Percentiles rank a stretch among this genome's conserved stretches.
Conservation (phyloP, 2,329 filamentous ascomycete genomes). For the Aureobasidium lini region DNA sequence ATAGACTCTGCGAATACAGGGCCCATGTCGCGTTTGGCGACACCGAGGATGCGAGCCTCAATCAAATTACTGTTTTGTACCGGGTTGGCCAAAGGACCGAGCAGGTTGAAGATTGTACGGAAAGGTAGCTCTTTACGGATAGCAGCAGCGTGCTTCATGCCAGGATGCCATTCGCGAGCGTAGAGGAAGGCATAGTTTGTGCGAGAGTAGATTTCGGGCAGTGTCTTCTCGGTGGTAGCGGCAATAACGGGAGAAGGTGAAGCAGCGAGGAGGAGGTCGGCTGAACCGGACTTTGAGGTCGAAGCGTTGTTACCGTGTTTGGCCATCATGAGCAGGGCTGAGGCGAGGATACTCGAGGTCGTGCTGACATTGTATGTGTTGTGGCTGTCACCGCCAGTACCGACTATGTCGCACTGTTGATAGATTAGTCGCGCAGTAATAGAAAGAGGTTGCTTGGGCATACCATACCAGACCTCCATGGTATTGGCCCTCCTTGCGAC, state of each 20-base stretch:
- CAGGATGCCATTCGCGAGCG: constrained; percentile 91
- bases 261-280: constrained; percentile 71
- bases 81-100: constrained; percentile 88
- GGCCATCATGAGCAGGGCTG: constrained; percentile 72
- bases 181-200: constrained; percentile 95
- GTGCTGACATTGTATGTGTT: constrained; percentile 98
- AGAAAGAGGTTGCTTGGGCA: neutral
- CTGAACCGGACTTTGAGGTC: constrained; percentile 91
- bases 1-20: constrained; percentile 84
- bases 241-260: constrained; percentile 67
- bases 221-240: constrained; percentile 63
- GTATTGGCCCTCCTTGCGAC: constrained; percentile 65
- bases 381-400: constrained; percentile 91
- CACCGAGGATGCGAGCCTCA: constrained; percentile 88
- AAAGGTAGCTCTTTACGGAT: constrained; percentile 84
- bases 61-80: constrained; percentile 63
- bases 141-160: constrained; percentile 81
- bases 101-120: constrained; percentile 94
- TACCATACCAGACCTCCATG: constrained; percentile 68
- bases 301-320: constrained; percentile 97
- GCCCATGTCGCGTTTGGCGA: constrained; percentile 79
- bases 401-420: constrained; percentile 78
- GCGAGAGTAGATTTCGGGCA: constrained; percentile 64
- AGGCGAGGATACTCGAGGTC: constrained; percentile 85
- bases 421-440: neutral